These are phyloP conservation scores for Aspergillus avenaceus DNA, from an alignment of 495 filamentous ascomycete species.

Conservation along the genomic window DNA sequence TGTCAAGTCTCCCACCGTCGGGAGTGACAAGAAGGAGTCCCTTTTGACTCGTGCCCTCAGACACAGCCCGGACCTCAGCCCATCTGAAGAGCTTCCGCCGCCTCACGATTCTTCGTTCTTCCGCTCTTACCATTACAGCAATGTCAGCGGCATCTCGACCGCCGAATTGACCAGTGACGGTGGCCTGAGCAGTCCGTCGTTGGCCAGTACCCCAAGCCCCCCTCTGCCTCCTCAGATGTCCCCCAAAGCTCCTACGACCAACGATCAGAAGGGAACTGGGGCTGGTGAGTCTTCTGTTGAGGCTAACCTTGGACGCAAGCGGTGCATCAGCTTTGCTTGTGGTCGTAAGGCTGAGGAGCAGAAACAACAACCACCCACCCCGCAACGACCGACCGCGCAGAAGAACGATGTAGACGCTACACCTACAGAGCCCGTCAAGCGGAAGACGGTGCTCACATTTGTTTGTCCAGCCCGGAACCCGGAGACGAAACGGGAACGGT, in stretches of 20 bases:
- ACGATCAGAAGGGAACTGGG: conserved; percentile 22
- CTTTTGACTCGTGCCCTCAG: conserved; percentile 76
- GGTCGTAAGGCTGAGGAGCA: conserved; percentile 38
- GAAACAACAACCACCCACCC: conserved; percentile 18
- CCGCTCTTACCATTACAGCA: conserved; percentile 72
- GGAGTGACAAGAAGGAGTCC: conserved; percentile 58
- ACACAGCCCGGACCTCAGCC: conserved; percentile 53
- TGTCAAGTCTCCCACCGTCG: conserved; percentile 34
- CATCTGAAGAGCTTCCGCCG: conserved; percentile 32
- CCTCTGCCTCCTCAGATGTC: conserved; percentile 51
- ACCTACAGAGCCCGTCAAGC: conserved; percentile 37
- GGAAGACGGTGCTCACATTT: conserved; percentile 55
- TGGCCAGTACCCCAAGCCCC: conserved; percentile 84
- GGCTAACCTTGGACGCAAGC: conserved; percentile 62
- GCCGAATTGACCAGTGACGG: conserved; percentile 89
- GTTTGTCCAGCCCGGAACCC: conserved; percentile 52
- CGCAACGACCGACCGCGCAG: conserved; percentile 10
- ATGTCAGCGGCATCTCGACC: conserved; percentile 71
- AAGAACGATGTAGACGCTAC: conserved; percentile 11
- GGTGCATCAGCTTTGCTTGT: conserved; percentile 93
- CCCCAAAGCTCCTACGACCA: conserved; percentile 18
- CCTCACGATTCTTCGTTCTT: conserved; percentile 37
- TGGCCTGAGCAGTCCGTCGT: conserved; percentile 84
- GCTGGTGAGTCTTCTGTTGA: conserved; percentile 46
- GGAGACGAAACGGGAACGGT: conserved; percentile 26